Percentiles rank a stretch among this genome's conserved stretches.
Conservation (phyloP, 495 filamentous ascomycete genomes). For the Talaromyces stipitatus region DNA sequence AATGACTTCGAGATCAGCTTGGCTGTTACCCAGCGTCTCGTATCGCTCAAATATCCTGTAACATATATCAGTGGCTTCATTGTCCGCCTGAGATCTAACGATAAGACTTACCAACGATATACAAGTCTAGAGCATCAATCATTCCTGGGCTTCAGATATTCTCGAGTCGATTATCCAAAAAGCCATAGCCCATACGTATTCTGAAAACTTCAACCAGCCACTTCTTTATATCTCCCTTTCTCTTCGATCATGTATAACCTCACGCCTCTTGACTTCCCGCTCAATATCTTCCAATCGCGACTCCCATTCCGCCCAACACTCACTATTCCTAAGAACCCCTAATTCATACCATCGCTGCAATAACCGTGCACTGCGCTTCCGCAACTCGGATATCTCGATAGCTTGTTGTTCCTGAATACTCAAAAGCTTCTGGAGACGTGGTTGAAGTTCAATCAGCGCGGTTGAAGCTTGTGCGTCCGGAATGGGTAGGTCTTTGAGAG, state of each 20-base stretch:
- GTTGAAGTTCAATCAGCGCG: constrained; percentile 58
- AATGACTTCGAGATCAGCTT: neutral
- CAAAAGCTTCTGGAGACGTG: constrained; percentile 61
- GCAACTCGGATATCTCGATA: constrained; percentile 61
- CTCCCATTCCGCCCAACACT: constrained; percentile 70
- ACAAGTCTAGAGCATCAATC: neutral
- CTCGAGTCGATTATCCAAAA: neutral
- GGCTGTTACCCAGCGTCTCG: neutral
- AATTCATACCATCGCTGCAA: constrained; percentile 77
- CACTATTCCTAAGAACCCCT: constrained; percentile 57
- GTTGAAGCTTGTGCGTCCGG: constrained; percentile 62
- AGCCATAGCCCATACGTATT: neutral
- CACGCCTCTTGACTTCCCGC: constrained; percentile 51
- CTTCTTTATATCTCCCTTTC: constrained; percentile 27
- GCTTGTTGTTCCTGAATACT: constrained; percentile 61
- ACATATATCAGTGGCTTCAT: neutral
- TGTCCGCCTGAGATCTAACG: neutral
- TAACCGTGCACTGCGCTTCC: constrained; percentile 62
- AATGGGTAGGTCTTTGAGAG: constrained; percentile 68
- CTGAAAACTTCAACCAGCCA: neutral
- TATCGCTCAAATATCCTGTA: neutral
- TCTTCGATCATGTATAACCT: constrained; percentile 36
- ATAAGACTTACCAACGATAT: neutral
- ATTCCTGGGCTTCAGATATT: neutral
- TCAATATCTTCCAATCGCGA: constrained; percentile 60